Evolutionary conservation across 768 basidiomycete species (phyloP).

Genomic region (Gautieria morchelliformis): DNA sequence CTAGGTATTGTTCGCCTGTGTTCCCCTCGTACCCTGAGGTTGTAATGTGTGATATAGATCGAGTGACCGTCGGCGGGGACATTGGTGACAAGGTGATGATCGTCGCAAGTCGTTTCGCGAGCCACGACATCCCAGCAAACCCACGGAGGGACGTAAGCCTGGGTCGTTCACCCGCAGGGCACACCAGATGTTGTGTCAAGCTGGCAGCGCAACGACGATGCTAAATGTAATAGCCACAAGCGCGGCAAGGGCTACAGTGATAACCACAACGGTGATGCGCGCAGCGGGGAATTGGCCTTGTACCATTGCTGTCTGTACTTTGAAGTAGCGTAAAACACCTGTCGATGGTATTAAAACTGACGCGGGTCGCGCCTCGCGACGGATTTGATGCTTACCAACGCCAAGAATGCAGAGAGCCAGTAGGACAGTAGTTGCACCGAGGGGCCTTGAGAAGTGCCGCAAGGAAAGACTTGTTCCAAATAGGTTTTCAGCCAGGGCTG

Average conservation of each 20-base stretch:
- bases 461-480: conserved; percentile 4
- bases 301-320: conserved; percentile 38
- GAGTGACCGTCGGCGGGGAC: too few species aligned
- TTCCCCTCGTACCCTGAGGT: too few species aligned
- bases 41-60: too few species aligned
- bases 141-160: too few species aligned
- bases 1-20: too few species aligned
- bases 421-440: conserved; percentile 41
- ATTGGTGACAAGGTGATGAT: too few species aligned
- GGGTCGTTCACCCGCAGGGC: too few species aligned
- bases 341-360: neutral
- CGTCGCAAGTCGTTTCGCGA: too few species aligned
- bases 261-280: conserved; percentile 32
- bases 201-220: conserved; percentile 26
- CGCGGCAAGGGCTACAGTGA: conserved; percentile 30
- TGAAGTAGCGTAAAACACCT: conserved; percentile 48
- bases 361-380: neutral
- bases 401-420: conserved; percentile 38
- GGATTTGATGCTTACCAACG: conserved; percentile 30
- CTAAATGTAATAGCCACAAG: conserved; percentile 36
- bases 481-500: neutral
- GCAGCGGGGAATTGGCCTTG: conserved; percentile 47
- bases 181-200: neutral
- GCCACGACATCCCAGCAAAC: too few species aligned
- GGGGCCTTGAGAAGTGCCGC: conserved; percentile 33